These are phyloP conservation scores for Gymnopus androsaceus DNA, from an alignment of 1,284 basidiomycete genomes.

Conservation along the genomic window DNA sequence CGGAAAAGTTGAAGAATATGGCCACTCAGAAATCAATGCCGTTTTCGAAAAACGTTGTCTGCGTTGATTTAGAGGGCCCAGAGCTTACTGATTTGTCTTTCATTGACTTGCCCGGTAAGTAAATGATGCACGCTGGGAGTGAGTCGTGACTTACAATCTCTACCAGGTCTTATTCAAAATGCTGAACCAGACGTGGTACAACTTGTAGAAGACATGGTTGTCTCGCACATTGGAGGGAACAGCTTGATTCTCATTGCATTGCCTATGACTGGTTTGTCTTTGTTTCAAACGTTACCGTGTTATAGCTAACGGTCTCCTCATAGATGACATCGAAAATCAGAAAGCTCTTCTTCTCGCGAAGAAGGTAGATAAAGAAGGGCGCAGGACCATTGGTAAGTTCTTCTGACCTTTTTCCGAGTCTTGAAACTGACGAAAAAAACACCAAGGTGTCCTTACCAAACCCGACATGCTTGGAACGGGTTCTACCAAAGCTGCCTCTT, in stretches of 20 bases:
- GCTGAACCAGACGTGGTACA: conserved; percentile 43
- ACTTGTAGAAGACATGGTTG: conserved; percentile 47
- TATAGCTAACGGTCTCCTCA: not conserved
- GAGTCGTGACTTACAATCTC: not conserved
- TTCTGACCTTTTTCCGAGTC: not conserved
- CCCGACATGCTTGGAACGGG: conserved; percentile 43
- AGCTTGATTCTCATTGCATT: conserved; percentile 58
- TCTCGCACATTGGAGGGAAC: conserved; percentile 46
- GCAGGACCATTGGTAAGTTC: conserved; percentile 54
- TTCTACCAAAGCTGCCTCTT: conserved; percentile 43
- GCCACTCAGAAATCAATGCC: conserved; percentile 15
- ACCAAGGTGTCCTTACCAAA: conserved; percentile 60
- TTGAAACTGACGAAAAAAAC: not conserved
- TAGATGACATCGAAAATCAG: conserved; percentile 60
- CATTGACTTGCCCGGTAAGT: conserved; percentile 45
- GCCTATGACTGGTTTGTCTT: conserved; percentile 49
- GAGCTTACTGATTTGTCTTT: conserved; percentile 45
- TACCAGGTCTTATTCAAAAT: conserved; percentile 50
- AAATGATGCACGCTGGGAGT: not conserved
- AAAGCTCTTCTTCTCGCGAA: conserved; percentile 46
- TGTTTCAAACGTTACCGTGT: not conserved
- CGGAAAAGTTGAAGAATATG: not conserved
- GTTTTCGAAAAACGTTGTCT: conserved; percentile 44
- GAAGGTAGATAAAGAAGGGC: conserved; percentile 43
- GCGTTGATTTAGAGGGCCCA: conserved; percentile 39